Conservation (phyloP, 208 protist genomes). For the Trypanosoma brucei region DNA sequence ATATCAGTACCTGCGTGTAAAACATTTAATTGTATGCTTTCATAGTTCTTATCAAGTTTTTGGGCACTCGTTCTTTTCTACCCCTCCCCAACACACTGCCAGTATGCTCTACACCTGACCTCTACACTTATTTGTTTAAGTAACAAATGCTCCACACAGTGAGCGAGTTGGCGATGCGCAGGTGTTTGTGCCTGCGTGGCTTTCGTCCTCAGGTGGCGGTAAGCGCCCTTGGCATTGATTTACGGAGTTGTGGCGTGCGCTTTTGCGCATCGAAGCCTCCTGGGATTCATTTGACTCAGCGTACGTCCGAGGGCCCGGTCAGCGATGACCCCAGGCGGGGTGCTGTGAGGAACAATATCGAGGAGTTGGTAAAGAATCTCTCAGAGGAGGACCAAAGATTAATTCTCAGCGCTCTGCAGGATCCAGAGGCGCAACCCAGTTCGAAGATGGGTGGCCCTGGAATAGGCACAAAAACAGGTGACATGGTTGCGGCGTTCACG, state of each 20-base stretch:
- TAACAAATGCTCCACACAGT: background rate
- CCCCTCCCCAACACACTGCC: too few relatives aligned
- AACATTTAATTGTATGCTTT: too few relatives aligned
- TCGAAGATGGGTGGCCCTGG: constrained; percentile 78
- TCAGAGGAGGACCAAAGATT: constrained; percentile 53
- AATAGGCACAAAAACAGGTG: constrained; percentile 64
- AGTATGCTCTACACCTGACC: too few relatives aligned
- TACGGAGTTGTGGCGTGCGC: constrained; percentile 5
- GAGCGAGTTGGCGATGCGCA: background rate
- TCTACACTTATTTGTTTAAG: too few relatives aligned
- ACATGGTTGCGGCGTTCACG: constrained; percentile 89
- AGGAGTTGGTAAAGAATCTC: constrained; percentile 37
- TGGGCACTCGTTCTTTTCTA: too few relatives aligned
- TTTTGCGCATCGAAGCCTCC: constrained; percentile 7
- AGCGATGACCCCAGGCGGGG: constrained; percentile 1
- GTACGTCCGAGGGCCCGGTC: too few relatives aligned
- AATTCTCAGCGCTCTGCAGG: constrained; percentile 50
- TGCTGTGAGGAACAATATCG: constrained; percentile 17
- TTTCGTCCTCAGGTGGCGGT: background rate
- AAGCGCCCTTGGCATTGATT: background rate
- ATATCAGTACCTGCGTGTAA: background rate
- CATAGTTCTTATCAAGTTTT: too few relatives aligned
- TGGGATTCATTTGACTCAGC: too few relatives aligned
- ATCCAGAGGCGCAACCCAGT: constrained; percentile 37
- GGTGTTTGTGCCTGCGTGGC: constrained; percentile 1